Percentiles rank a stretch among this genome's conserved stretches.
Evolutionary conservation across 176 grass and related monocot genomes (phyloP).

Genomic region (Dendrocalamus sinicus): DNA sequence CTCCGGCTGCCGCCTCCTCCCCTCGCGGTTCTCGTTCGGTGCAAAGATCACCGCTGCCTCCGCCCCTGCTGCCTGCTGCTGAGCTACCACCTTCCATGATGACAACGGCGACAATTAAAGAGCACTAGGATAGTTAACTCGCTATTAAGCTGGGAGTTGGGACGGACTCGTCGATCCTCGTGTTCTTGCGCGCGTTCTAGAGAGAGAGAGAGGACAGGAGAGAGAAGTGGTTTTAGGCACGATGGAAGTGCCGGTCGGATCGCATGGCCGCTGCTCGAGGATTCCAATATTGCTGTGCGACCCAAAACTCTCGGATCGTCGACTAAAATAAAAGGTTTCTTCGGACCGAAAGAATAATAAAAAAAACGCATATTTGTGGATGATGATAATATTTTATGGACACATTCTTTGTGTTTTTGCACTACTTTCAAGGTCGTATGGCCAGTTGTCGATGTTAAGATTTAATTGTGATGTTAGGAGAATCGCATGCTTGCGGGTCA

Average conservation of each 20-base stretch:
- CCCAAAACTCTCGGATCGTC: conserved; percentile 42
- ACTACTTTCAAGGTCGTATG: no score
- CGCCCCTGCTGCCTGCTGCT: background rate
- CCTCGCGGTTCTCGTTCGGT: background rate
- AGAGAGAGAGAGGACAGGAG: background rate
- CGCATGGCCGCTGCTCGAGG: conserved; percentile 24
- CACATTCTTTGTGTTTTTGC: background rate
- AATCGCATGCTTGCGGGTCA: no score
- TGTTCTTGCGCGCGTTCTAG: conserved; percentile 52
- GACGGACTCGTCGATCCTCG: background rate
- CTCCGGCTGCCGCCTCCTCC: background rate
- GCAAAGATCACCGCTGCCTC: conserved; percentile 17
- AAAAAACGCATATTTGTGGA: no score
- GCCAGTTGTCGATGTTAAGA: no score
- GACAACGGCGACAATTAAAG: conserved; percentile 26
- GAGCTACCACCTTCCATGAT: conserved; percentile 34
- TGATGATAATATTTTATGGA: background rate
- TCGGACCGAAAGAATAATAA: background rate
- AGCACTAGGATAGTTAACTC: background rate
- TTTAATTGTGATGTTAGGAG: no score
- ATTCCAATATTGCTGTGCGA: background rate
- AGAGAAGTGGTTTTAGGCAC: conserved; percentile 36
- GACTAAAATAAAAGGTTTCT: background rate
- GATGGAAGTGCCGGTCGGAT: conserved; percentile 18
- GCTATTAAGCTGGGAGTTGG: background rate